Percentiles rank a stretch among this genome's conserved stretches.
These are phyloP conservation scores for Colletotrichum ledebouriae DNA, from an alignment of 2,329 filamentous ascomycete genomes.

Conservation along the genomic window DNA sequence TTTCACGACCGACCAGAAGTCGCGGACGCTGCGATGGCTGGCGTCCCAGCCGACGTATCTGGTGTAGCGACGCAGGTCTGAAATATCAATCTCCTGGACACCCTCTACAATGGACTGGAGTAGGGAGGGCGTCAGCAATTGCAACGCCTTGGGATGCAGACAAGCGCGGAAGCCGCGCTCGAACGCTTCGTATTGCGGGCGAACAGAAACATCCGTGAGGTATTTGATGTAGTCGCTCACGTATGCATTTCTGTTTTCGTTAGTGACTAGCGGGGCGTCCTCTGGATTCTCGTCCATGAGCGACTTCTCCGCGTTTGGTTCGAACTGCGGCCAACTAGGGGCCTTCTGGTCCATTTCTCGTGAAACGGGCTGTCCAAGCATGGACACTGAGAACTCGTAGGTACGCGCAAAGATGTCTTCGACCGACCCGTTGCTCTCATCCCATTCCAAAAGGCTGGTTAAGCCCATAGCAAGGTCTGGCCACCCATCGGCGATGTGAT, in stretches of 20 bases:
- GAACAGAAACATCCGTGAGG: conserved; percentile 82
- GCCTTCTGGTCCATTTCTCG: conserved; percentile 64
- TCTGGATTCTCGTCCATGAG: conserved; percentile 56
- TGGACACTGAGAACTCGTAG: conserved; percentile 83
- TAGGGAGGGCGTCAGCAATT: conserved; percentile 77
- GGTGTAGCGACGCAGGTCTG: conserved; percentile 77
- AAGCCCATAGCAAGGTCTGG: conserved; percentile 83
- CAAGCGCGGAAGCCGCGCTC: conserved; percentile 83
- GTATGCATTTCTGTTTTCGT: conserved; percentile 81
- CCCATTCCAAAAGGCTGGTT: conserved; percentile 80
- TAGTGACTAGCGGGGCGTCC: conserved; percentile 82
- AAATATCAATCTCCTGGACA: conserved; percentile 81
- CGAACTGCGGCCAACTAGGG: conserved; percentile 68
- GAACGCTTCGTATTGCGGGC: conserved; percentile 85
- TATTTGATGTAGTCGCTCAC: conserved; percentile 88
- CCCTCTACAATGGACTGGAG: conserved; percentile 89
- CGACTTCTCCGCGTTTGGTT: conserved; percentile 47
- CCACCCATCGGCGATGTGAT: conserved; percentile 90
- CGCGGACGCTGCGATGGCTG: conserved; percentile 75
- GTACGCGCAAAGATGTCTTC: conserved; percentile 86
- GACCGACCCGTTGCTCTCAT: conserved; percentile 79
- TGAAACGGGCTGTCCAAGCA: conserved; percentile 69
- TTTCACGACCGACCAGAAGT: conserved; percentile 88
- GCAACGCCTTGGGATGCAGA: conserved; percentile 77
- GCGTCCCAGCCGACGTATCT: conserved; percentile 87